Evolutionary conservation across 2,329 filamentous ascomycete species (phyloP).

Genomic region (Plenodomus biglobosus): DNA sequence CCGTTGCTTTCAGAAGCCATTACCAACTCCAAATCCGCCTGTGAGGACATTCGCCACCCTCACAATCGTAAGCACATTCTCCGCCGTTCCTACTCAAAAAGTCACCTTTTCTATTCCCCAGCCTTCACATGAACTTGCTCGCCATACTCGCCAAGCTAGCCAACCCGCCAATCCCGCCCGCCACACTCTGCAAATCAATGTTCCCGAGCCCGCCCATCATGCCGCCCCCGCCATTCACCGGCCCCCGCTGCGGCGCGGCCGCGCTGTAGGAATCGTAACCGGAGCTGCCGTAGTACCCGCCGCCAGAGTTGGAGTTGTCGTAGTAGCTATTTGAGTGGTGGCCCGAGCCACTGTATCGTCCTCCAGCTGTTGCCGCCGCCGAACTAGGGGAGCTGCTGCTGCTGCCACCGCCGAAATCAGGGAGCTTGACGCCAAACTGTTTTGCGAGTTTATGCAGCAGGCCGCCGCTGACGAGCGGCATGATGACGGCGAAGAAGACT

Average conservation of each 20-base stretch:
- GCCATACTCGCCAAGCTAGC: constrained; percentile 53
- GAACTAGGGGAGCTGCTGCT: background rate
- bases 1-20: too few species aligned
- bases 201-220: constrained; percentile 31
- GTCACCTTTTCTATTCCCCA: constrained; percentile 3
- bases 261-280: background rate
- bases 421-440: constrained; percentile 77
- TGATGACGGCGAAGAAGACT: constrained; percentile 84
- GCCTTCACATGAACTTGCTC: constrained; percentile 49
- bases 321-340: constrained; percentile 10
- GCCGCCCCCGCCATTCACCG: constrained; percentile 33
- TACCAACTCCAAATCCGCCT: constrained; percentile 4
- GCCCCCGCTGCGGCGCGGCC: constrained; percentile 45
- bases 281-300: constrained; percentile 50
- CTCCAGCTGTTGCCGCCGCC: constrained; percentile 23
- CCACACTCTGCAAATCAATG: constrained; percentile 34
- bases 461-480: constrained; percentile 84
- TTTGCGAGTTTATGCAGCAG: constrained; percentile 75
- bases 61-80: constrained; percentile 10
- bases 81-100: constrained; percentile 10
- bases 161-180: constrained; percentile 48
- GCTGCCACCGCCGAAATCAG: constrained; percentile 49
- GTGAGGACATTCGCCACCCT: constrained; percentile 6
- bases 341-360: constrained; percentile 25
- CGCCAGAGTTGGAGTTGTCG: constrained; percentile 4